Evolutionary conservation across 164 flowering plant species (phyloP), one percentile per base, ranked within the genome.

Genomic region (Magnolia officinalis): DNA sequence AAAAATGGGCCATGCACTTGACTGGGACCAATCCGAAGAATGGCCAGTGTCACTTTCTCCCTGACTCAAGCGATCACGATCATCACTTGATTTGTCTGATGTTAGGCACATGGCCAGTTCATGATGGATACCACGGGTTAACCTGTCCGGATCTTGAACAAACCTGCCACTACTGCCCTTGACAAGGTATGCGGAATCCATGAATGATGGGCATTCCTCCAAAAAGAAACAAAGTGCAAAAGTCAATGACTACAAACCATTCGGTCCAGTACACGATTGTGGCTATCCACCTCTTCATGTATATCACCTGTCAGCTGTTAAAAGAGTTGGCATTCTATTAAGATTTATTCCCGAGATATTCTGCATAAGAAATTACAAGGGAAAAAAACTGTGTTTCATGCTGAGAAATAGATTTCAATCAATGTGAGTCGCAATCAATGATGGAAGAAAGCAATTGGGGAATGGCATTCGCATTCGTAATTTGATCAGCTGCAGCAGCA

Each of bases 271-370:
- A 89, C 84, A 31, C 85, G 89, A 74, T 94, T 94, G 73, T 94
- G 98, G 79, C 78, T 76, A 52, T 92, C 96, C 63, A 91, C 98
- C 82, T 94, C 98, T 83, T 91, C 97, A 65, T 92, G 87, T 76
- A 92, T 87, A 80, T 94, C 97, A 83, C 97, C 96, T 1, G 94
- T 87, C 83, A 94, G 80, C 98, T 94, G 88, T 83, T 78, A 14
- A 66, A 21, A 63, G 50, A 79, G 59, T 8, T 7, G 16, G 16
- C 59, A 52, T 52, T 52, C 59, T 52, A 52, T 52, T 8, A 52
- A 14, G 59, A 52, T 52, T 52, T 52, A 8, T 52, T 6, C 59
- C 37, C 37, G 37, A 31, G 37, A 31, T 31, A 31, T 31, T 31
- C 37, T 2, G 1, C 37, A 31, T 2, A 31, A 31, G 4, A 31